A percentile compares a stretch with the other conserved stretches of the same genome.
Conservation (phyloP, 1,139 yeast genomes). For the Yamadazyma trypodendri region DNA sequence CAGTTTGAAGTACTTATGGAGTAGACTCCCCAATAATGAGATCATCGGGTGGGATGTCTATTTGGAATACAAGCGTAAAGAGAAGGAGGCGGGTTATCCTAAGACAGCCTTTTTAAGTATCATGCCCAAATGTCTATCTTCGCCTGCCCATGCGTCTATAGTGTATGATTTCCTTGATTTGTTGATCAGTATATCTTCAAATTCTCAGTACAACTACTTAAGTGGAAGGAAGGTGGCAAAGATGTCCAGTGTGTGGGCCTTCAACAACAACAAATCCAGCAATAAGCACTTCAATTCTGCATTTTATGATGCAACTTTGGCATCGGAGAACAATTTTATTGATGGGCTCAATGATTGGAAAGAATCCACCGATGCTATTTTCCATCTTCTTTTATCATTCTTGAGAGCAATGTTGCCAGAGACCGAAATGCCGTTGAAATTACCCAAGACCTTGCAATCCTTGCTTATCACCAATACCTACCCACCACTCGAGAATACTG, state of each 20-base stretch:
- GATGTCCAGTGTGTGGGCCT: slow-evolving; percentile 90
- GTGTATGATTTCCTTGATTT: slow-evolving; percentile 85
- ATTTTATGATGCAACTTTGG: slow-evolving; percentile 43
- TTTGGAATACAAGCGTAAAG: slow-evolving; percentile 63
- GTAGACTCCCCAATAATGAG: slow-evolving; percentile 76
- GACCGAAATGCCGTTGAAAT: slow-evolving; percentile 52
- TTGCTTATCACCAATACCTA: slow-evolving; percentile 61
- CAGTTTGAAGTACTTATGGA: slow-evolving; percentile 80
- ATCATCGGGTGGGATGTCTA: slow-evolving; percentile 87
- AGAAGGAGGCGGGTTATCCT: slow-evolving; percentile 65
- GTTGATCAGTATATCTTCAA: slow-evolving; percentile 76
- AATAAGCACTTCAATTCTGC: slow-evolving; percentile 24
- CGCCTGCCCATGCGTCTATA: slow-evolving; percentile 86
- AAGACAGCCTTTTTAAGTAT: slow-evolving; percentile 70
- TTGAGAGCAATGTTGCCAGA: slow-evolving; percentile 77
- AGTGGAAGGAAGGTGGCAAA: slow-evolving; percentile 79
- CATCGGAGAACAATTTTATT: slow-evolving; percentile 47
- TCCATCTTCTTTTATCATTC: slow-evolving; percentile 76
- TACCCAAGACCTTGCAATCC: slow-evolving; percentile 65
- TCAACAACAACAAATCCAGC: slow-evolving; percentile 32
- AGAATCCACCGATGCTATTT: slow-evolving; percentile 81
- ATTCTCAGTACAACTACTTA: slow-evolving; percentile 74
- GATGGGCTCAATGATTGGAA: slow-evolving; percentile 80
- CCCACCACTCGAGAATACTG: slow-evolving; percentile 53
- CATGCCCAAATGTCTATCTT: slow-evolving; percentile 80